Percentiles rank a stretch among this genome's conserved stretches.
Evolutionary conservation across 805 yeast species (phyloP).

Genomic region (Saccharomycopsis babjevae): DNA sequence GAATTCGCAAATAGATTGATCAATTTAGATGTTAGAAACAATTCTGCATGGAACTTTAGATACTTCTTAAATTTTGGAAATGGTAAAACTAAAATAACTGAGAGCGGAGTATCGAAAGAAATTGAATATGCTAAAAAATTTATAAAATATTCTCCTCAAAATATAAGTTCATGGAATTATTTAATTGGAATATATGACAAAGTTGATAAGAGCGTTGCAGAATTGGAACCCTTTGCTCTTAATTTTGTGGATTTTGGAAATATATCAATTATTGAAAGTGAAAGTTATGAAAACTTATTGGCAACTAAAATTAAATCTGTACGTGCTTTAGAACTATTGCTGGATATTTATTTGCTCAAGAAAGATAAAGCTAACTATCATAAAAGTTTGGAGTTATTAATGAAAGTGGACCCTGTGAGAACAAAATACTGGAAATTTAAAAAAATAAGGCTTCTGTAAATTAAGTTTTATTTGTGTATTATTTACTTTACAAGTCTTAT

Average conservation of each 20-base stretch:
- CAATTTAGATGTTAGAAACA: slow-evolving; percentile 64
- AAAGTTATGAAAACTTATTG: slow-evolving; percentile 19
- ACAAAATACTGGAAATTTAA: slow-evolving; percentile 47
- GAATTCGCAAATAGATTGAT: slow-evolving; percentile 40
- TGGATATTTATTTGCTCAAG: slow-evolving; percentile 35
- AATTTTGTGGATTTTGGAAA: slow-evolving; percentile 29
- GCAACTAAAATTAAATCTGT: slow-evolving; percentile 33
- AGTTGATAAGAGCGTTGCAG: slow-evolving; percentile 24
- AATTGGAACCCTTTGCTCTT: slow-evolving; percentile 36
- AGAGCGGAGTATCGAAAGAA: slow-evolving; percentile 34
- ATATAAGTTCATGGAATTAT: slow-evolving; percentile 83
- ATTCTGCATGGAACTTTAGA: slow-evolving; percentile 90
- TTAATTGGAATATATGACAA: slow-evolving; percentile 44
- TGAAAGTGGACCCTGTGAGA: slow-evolving; percentile 52
- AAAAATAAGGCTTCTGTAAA: background rate
- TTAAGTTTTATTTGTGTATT: background rate
- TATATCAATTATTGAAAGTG: slow-evolving; percentile 16
- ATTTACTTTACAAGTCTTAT: too few species aligned
- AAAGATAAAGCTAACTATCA: slow-evolving; percentile 28
- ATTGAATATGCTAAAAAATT: slow-evolving; percentile 37
- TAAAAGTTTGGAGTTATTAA: slow-evolving; percentile 42
- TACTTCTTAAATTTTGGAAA: slow-evolving; percentile 36
- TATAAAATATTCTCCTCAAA: slow-evolving; percentile 62
- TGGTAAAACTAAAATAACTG: slow-evolving; percentile 16
- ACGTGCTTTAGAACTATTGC: slow-evolving; percentile 55